Percentiles rank a stretch among this genome's conserved stretches.
These are phyloP conservation scores for Paragyromitra xinjiangensis DNA, from an alignment of 495 filamentous ascomycete species.

Conservation along the genomic window DNA sequence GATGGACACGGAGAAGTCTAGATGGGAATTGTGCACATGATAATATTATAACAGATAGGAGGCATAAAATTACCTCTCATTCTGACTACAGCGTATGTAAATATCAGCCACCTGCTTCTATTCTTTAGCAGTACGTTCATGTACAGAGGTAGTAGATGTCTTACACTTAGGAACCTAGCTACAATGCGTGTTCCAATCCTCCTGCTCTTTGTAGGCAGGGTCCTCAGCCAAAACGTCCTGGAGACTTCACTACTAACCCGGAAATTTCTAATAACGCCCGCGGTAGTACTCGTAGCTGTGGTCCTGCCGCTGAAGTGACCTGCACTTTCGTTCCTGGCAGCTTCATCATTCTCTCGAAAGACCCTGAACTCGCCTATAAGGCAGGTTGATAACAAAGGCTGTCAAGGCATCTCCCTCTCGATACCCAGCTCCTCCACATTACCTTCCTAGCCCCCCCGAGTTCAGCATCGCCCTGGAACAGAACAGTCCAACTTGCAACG, in stretches of 20 bases:
- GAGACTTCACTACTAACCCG: constrained; percentile 68
- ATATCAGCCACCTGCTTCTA: too few species aligned
- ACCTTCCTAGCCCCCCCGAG: constrained; percentile 68
- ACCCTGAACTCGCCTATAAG: constrained; percentile 74
- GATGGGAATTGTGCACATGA: too few species aligned
- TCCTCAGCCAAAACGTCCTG: constrained; percentile 58
- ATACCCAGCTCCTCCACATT: constrained; percentile 72
- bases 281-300: constrained; percentile 73
- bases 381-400: constrained; percentile 67
- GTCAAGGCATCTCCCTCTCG: constrained; percentile 69
- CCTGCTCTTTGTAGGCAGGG: constrained; percentile 6
- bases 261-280: constrained; percentile 56
- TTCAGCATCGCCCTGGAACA: constrained; percentile 77
- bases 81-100: too few species aligned
- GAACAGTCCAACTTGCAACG: constrained; percentile 70
- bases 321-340: constrained; percentile 61
- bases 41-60: too few species aligned
- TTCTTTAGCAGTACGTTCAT: too few species aligned
- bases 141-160: too few species aligned
- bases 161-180: background rate
- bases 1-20: too few species aligned
- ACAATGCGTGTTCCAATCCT: constrained; percentile 9
- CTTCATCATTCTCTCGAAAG: constrained; percentile 69
- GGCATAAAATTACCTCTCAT: too few species aligned
- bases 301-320: constrained; percentile 66